Evolutionary conservation across 371 early-diverging fungal species (phyloP), one percentile per base, ranked within the genome.

Genomic region (Apophysomyces sp.): DNA sequence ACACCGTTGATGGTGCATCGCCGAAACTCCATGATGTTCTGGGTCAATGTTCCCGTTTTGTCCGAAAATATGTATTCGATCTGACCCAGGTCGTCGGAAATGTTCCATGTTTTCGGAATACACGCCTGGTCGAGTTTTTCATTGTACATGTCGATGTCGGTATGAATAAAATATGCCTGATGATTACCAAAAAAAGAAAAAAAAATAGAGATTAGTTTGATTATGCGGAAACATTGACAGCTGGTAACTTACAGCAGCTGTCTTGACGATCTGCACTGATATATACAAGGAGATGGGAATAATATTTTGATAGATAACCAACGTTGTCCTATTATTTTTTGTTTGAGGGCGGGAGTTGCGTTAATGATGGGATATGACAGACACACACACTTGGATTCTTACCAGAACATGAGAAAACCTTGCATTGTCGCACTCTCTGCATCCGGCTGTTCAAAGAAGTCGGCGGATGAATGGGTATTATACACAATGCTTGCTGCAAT

Each of bases 31-130:
- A 92, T 92, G 21, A 90, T 86, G 57, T 92, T 92, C 61, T 90
- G 87, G 1, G 93, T 92, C 36, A 92, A 65, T 1, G 93, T 92
- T 4, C 93, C 93, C 0, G 93, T 91, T 62, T 98, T 98, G 78
- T 98, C 98, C 6, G 92, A 91, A 62, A 98, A 93, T 30, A 98
- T 89, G 80, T 94, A 97, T 66, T 97, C 94, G 44, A 98, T 91
- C 68, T 94, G 92, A 12, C 99, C 92, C 16, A 89, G 71, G 58
- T 92, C 91, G 56, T 92, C 92, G 11, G 91, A 88, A 30, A 92
- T 83, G 58, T 88, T 96, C 91, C 96, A 96, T 30, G 94, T 90
- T 63, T 93, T 89, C 16, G 96, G 93, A 11, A 86, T 80, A 73
- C 95, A 94, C 0, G 92, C 87, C 40, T 87, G 86, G 65, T 96